Evolutionary conservation across 768 basidiomycete species (phyloP).

Genomic region (Amyloporia xantha): DNA sequence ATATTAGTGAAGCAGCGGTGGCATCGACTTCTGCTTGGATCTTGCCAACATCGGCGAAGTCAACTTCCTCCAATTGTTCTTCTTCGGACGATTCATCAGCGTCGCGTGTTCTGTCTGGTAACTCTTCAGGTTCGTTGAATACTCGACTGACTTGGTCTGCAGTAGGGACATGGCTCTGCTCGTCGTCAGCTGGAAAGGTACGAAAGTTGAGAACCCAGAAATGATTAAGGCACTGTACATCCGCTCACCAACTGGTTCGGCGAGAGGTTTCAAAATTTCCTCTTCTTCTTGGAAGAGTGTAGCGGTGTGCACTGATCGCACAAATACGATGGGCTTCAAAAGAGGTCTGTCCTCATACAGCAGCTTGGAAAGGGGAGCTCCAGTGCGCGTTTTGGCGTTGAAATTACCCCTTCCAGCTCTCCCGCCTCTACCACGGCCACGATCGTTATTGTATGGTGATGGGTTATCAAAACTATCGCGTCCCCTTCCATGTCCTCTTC

Average conservation of each 20-base stretch:
- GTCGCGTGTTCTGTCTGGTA: slow-evolving; percentile 3
- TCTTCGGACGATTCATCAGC: slow-evolving; percentile 10
- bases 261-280: slow-evolving; percentile 50
- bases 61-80: slow-evolving; percentile 33
- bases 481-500: slow-evolving; percentile 18
- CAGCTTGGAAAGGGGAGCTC: slow-evolving; percentile 48
- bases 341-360: slow-evolving; percentile 54
- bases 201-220: too few species aligned
- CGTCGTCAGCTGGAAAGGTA: slow-evolving; percentile 34
- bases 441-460: neutral
- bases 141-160: slow-evolving; percentile 60
- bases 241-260: slow-evolving; percentile 45
- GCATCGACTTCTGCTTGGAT: slow-evolving; percentile 37
- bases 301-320: slow-evolving; percentile 47
- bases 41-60: slow-evolving; percentile 56
- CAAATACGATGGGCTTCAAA: slow-evolving; percentile 63
- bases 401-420: slow-evolving; percentile 20
- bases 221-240: too few species aligned
- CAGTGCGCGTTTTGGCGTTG: slow-evolving; percentile 27
- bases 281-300: slow-evolving; percentile 50
- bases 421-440: slow-evolving; percentile 16
- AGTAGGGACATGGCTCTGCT: slow-evolving; percentile 57
- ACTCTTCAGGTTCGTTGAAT: slow-evolving; percentile 38
- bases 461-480: slow-evolving; percentile 7
- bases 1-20: slow-evolving; percentile 8